A percentile compares a stretch with the other conserved stretches of the same genome.
phyloP scores from a whole-genome alignment of 1,139 yeast species.

The Kurtzmaniella quercitrusa region DNA sequence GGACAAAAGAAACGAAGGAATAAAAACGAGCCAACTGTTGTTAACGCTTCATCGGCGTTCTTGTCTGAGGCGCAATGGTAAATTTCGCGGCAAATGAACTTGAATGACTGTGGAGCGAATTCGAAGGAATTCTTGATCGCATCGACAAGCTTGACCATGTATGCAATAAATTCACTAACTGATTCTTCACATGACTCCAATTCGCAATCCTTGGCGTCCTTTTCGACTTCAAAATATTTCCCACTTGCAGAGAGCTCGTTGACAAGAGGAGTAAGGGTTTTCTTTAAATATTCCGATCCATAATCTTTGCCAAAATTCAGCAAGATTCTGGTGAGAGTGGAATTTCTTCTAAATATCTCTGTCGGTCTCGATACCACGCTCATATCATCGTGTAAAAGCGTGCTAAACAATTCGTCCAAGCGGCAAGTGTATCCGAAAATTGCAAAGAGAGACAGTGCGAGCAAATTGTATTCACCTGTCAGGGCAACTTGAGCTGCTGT shows the following conservation, averaged over 20 bases:
- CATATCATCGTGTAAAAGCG: slow-evolving; percentile 62
- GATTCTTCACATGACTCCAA: slow-evolving; percentile 25
- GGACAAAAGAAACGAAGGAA: slow-evolving; percentile 88
- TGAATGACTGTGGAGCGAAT: slow-evolving; percentile 67
- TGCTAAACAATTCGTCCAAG: slow-evolving; percentile 52
- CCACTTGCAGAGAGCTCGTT: slow-evolving; percentile 47
- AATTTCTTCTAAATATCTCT: slow-evolving; percentile 75
- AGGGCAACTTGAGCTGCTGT: slow-evolving; percentile 72
- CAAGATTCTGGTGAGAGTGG: slow-evolving; percentile 74
- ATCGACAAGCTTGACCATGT: slow-evolving; percentile 57
- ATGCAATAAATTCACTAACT: slow-evolving; percentile 48
- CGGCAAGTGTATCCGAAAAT: slow-evolving; percentile 52
- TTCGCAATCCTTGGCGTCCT: slow-evolving; percentile 13
- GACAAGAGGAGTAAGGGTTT: slow-evolving; percentile 53
- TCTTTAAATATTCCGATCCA: slow-evolving; percentile 56
- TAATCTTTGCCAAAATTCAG: slow-evolving; percentile 66
- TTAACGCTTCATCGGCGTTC: slow-evolving; percentile 57
- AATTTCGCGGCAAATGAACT: slow-evolving; percentile 71
- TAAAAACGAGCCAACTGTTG: slow-evolving; percentile 85
- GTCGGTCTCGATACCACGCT: slow-evolving; percentile 55
- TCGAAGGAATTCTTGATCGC: slow-evolving; percentile 55
- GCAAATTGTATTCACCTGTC: slow-evolving; percentile 38
- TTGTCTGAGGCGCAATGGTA: slow-evolving; percentile 57
- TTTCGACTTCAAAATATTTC: slow-evolving; percentile 68
- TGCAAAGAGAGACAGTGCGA: slow-evolving; percentile 68